A percentile compares a stretch with the other conserved stretches of the same genome.
Evolutionary conservation across 2,329 filamentous ascomycete species (phyloP).

Genomic region (Talaromyces piceae): DNA sequence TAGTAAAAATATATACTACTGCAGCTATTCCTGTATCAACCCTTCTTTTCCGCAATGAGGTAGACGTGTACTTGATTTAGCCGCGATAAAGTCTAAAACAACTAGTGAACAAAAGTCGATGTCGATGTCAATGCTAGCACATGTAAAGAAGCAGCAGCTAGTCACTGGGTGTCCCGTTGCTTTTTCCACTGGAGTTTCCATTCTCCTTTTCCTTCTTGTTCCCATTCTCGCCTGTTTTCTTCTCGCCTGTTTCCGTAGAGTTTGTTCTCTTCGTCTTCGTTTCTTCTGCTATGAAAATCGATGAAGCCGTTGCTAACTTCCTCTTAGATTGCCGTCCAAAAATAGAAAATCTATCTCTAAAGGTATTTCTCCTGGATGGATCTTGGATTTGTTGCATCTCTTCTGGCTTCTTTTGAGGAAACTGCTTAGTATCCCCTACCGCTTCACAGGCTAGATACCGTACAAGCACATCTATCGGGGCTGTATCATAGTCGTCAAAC

Average conservation of each 20-base stretch:
- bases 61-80: no score
- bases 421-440: background rate
- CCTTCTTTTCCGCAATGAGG: no score
- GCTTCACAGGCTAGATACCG: background rate
- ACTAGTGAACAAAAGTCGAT: background rate
- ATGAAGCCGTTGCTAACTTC: background rate
- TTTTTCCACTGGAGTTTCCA: background rate
- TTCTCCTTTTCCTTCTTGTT: background rate
- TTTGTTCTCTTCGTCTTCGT: background rate
- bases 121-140: background rate
- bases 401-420: background rate
- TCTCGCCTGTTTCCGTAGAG: background rate
- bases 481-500: background rate
- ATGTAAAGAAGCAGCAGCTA: background rate
- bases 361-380: background rate
- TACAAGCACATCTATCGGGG: background rate
- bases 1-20: no score
- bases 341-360: background rate
- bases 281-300: no score
- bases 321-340: background rate
- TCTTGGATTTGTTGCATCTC: background rate
- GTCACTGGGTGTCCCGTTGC: background rate
- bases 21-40: no score
- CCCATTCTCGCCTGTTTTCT: background rate
- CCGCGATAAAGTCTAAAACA: no score